Percentiles rank a stretch among this genome's conserved stretches.
Conservation (phyloP, 2,329 filamentous ascomycete genomes). For the Trichoderma aggressivum region DNA sequence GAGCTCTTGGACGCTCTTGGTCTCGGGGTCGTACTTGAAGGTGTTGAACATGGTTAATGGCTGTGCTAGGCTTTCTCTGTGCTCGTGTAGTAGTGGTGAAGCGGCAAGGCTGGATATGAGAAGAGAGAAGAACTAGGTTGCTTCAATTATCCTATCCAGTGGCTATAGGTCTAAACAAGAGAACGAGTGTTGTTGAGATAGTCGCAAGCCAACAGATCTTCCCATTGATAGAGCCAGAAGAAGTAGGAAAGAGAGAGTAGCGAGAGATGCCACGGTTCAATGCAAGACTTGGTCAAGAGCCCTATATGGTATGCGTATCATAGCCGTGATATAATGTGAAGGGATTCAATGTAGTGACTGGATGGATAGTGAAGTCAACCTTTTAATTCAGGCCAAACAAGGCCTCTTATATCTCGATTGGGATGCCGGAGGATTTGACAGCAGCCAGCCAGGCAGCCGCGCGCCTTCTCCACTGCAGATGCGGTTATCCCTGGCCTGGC, state of each 20-base stretch:
- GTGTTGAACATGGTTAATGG: conserved; percentile 34
- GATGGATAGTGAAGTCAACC: background rate
- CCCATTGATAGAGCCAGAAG: background rate
- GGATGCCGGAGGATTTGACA: conserved; percentile 5
- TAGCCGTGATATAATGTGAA: background rate
- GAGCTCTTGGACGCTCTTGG: conserved; percentile 37
- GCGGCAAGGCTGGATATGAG: background rate
- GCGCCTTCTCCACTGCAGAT: conserved; percentile 13
- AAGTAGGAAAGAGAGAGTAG: background rate
- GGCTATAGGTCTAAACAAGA: conserved; percentile 1
- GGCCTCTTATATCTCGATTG: conserved; percentile 16
- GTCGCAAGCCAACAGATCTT: background rate
- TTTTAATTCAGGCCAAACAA: conserved; percentile 13
- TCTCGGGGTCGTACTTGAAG: conserved; percentile 40
- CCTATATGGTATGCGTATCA: background rate
- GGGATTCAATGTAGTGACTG: background rate
- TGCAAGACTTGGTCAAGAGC: background rate
- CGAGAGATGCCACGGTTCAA: background rate
- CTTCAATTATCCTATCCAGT: background rate
- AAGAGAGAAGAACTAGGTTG: background rate
- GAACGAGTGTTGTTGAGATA: background rate
- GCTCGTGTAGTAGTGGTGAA: background rate
- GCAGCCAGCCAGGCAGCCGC: conserved; percentile 17
- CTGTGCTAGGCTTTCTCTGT: background rate
- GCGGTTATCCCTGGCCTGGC: background rate